These are phyloP conservation scores for Anisodus tanguticus DNA, from an alignment of 257 asterid genomes.

Conservation along the genomic window DNA sequence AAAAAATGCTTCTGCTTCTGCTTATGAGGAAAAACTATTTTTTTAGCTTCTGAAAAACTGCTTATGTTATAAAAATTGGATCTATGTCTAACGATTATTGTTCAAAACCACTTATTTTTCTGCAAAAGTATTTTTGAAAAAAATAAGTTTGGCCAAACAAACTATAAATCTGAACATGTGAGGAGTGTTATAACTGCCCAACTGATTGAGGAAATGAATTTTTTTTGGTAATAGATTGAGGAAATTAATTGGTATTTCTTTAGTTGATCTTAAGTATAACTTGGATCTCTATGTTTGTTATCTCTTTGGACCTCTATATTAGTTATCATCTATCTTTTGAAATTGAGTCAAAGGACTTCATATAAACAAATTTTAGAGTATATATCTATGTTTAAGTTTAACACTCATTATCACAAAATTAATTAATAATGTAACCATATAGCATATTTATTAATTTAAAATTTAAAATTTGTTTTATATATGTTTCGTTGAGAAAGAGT, in stretches of 20 bases:
- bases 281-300: not conserved
- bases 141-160: no score
- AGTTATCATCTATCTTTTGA: not conserved
- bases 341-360: not conserved
- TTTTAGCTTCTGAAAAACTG: no score
- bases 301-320: no score
- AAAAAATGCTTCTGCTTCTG: no score
- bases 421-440: not conserved
- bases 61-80: no score
- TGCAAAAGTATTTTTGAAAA: no score
- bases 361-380: not conserved
- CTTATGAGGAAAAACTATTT: no score
- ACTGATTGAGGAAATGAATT: no score
- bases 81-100: no score
- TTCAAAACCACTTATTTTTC: no score
- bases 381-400: not conserved
- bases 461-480: not conserved
- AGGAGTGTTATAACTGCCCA: not conserved
- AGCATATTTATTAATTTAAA: not conserved
- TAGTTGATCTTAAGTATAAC: not conserved
- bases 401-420: not conserved
- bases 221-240: no score
- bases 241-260: not conserved
- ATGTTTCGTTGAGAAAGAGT: constrained; percentile 10
- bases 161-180: rapidly evolving